These are phyloP conservation scores for Mollisiaceae sp. DNA, from an alignment of 2,329 filamentous ascomycete species.

Conservation along the genomic window DNA sequence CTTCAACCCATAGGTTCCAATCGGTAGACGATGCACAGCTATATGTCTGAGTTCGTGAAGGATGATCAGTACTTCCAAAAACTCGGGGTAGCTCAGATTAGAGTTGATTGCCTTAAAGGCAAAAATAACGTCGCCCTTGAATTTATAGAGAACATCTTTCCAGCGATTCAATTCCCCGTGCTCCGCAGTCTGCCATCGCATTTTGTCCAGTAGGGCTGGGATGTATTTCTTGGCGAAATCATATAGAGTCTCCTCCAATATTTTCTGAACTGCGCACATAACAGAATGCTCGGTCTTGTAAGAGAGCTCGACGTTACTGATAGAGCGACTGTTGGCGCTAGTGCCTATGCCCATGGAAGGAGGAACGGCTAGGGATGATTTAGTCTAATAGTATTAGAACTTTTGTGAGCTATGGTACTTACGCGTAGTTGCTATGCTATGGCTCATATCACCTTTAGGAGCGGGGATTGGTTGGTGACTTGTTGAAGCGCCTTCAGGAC, in stretches of 20 bases:
- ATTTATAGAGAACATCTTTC: neutral
- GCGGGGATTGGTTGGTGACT: too few species aligned
- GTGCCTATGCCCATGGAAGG: too few species aligned
- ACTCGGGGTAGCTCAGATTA: neutral
- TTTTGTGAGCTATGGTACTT: too few species aligned
- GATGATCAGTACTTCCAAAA: neutral
- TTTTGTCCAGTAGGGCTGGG: neutral
- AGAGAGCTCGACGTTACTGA: neutral
- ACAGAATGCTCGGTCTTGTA: neutral
- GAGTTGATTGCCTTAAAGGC: neutral
- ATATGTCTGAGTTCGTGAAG: neutral
- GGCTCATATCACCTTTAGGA: too few species aligned
- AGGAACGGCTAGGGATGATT: too few species aligned
- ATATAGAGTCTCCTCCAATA: slow-evolving; percentile 16
- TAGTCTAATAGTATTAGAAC: too few species aligned
- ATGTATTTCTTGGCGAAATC: slow-evolving; percentile 16
- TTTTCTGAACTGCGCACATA: slow-evolving; percentile 2
- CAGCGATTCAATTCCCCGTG: slow-evolving; percentile 8
- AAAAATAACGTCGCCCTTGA: neutral
- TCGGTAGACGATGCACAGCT: neutral
- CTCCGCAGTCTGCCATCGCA: slow-evolving; percentile 10
- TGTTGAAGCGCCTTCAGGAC: too few species aligned
- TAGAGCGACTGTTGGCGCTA: neutral
- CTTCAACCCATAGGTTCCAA: neutral
- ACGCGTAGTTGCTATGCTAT: too few species aligned